Evolutionary conservation across 2,329 filamentous ascomycete genomes (phyloP).

Genomic region (Claviceps paspali): DNA sequence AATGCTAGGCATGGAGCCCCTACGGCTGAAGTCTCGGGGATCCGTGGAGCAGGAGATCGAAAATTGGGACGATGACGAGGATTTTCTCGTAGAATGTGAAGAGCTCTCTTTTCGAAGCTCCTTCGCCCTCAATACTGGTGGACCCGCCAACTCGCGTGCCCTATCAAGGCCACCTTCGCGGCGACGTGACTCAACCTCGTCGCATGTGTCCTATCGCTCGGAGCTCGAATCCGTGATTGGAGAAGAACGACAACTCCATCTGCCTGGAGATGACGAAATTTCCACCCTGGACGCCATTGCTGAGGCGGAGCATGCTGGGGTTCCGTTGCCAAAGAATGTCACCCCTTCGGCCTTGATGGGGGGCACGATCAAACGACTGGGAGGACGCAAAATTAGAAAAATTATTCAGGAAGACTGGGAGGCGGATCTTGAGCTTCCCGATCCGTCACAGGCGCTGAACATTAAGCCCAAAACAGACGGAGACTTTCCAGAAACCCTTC

Average conservation of each 20-base stretch:
- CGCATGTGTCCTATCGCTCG: constrained; percentile 65
- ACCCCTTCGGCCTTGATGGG: constrained; percentile 80
- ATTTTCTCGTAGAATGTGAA: constrained; percentile 49
- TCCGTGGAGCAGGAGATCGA: constrained; percentile 50
- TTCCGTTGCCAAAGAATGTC: constrained; percentile 76
- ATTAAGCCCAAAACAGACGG: constrained; percentile 47
- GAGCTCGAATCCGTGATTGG: constrained; percentile 62
- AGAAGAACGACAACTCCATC: constrained; percentile 74
- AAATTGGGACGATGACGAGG: constrained; percentile 67
- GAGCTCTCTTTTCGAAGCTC: constrained; percentile 45
- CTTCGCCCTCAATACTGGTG: constrained; percentile 17
- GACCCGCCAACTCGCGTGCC: constrained; percentile 4
- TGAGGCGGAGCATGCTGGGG: constrained; percentile 75
- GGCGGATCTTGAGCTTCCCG: constrained; percentile 59
- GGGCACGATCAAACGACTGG: constrained; percentile 83
- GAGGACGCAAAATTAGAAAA: constrained; percentile 56
- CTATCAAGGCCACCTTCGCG: constrained; percentile 19
- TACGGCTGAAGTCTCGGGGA: constrained; percentile 36
- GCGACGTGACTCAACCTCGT: constrained; percentile 65
- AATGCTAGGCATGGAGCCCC: constrained; percentile 32
- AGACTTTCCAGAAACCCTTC: constrained; percentile 51
- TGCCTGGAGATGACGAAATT: constrained; percentile 72
- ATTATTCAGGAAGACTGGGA: constrained; percentile 69
- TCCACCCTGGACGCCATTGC: constrained; percentile 76
- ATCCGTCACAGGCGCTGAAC: constrained; percentile 40